These are phyloP conservation scores for Seminavis robusta DNA, from an alignment of 108 stramenopile species.

Conservation along the genomic window DNA sequence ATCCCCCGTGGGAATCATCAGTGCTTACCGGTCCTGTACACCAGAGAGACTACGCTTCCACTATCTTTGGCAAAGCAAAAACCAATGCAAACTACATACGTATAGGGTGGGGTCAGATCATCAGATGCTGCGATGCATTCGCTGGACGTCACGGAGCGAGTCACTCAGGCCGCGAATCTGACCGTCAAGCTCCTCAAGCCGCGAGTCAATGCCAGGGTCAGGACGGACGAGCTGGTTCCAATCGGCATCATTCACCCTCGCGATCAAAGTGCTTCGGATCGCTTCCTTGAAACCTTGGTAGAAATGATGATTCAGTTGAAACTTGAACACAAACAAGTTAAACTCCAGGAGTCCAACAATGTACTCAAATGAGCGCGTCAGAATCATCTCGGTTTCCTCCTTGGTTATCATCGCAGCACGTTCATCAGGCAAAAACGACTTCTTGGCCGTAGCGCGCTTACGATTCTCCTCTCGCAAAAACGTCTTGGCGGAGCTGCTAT, in stretches of 20 bases:
- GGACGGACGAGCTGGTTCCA: conserved; percentile 40
- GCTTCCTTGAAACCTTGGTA: conserved; percentile 56
- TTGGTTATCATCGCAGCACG: conserved; percentile 61
- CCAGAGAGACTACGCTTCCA: no score
- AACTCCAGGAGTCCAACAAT: conserved; percentile 49
- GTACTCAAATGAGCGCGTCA: conserved; percentile 51
- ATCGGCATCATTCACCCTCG: conserved; percentile 24
- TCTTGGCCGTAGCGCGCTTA: conserved; percentile 30
- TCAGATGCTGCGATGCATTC: conserved; percentile 34
- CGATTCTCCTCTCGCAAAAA: conserved; percentile 34
- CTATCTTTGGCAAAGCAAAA: no score
- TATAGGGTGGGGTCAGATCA: no score
- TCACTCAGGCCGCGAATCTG: conserved; percentile 36
- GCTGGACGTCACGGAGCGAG: conserved; percentile 45
- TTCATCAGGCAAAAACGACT: conserved; percentile 51
- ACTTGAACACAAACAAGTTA: conserved; percentile 42
- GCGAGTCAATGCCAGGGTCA: conserved; percentile 25
- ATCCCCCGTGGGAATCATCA: no score
- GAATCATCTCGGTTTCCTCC: conserved; percentile 53
- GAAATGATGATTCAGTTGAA: conserved; percentile 60
- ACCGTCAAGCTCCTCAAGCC: conserved; percentile 30
- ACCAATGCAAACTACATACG: no score
- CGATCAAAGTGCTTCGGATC: conserved; percentile 25
- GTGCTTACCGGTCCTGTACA: no score
- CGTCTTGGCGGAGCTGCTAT: conserved; percentile 16